Evolutionary conservation across 208 protist genomes (phyloP).

Genomic region (Acanthamoeba triangularis): DNA sequence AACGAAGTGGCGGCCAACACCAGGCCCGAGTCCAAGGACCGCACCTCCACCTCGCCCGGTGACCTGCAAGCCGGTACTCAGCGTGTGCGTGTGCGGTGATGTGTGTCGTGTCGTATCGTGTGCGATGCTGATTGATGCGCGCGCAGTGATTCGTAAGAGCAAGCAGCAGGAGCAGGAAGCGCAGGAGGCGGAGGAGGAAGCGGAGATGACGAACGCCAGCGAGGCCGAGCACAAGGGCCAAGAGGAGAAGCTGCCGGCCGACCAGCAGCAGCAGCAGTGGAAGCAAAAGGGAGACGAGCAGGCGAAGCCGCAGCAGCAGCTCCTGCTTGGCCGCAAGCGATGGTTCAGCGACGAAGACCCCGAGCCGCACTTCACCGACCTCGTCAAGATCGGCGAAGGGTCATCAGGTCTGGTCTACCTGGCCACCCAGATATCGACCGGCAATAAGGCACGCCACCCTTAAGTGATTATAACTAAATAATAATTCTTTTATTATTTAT

Average conservation of each 20-base stretch:
- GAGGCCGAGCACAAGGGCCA: background rate
- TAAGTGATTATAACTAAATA: no score
- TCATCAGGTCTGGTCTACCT: slow-evolving; percentile 48
- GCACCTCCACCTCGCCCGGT: background rate
- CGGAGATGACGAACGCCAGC: background rate
- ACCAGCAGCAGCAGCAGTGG: background rate
- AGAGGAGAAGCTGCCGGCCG: background rate
- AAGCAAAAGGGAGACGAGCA: background rate
- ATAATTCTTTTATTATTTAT: no score
- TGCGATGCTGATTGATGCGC: background rate
- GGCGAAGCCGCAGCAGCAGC: background rate
- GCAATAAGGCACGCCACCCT: background rate
- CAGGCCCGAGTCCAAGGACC: background rate
- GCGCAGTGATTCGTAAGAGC: background rate
- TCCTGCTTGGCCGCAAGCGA: background rate
- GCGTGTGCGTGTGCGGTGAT: background rate
- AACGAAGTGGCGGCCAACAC: background rate
- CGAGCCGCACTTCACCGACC: slow-evolving; percentile 4
- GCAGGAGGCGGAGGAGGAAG: background rate
- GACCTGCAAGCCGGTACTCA: slow-evolving; percentile 26
- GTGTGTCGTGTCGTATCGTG: background rate
- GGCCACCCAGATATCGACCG: slow-evolving; percentile 22
- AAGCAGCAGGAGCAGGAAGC: background rate
- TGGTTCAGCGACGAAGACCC: slow-evolving; percentile 63
- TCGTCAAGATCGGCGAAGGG: slow-evolving; percentile 63